Base-by-base conservation (phyloP, 306 rosid species). In the Rosa multiflora region DNA sequence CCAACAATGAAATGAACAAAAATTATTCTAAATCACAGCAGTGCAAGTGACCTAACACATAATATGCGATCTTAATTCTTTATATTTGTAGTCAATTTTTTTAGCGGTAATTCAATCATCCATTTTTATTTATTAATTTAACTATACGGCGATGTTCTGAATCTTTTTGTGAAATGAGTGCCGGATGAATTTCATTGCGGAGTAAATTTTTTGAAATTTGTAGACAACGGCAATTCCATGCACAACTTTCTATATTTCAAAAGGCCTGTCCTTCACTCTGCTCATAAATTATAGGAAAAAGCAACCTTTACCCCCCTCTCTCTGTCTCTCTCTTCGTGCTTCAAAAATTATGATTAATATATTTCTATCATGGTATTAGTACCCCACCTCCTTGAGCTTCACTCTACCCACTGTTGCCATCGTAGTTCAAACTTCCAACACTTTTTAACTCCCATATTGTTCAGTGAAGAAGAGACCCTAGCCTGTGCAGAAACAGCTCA, bases 201-300 rank as follows among this genome's bases (percentile, higher is more conserved):
- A 1, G 49, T 73, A 39, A 79, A 46, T 56, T 21, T 63, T 82
- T 82, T 66, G 79, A 82, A 82, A 51, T 79, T 56, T 39, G 23
- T 17, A 21, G 75, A 77, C 82, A 80, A 72, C 82, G 87, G 79
- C 78, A 63, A 61, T 72, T 5, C 49, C 26, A 46, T 47, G 72
- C 82, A 78, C 88, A 61, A 62, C 85, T 78, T 81, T 78, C 83
- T 6, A 70, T 40, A 26, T 68, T 88, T 85, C 82, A 86, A 84
- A 78, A 83, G 80, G 77, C 10, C 81, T 85, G 88, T 83, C 67
- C 81, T 86, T 66, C 47, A 32, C 74, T n/a, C 42, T 58, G 72
- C 80, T 51, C 74, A 77, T 75, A 77, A 89, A 35, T 82, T 69
- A 71, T 44, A 35, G 71, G 77, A 64, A 85, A 80, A 80, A 78